Percentiles rank a stretch among this genome's conserved stretches.
These are phyloP conservation scores for Fusarium nanum DNA, from an alignment of 2,329 filamentous ascomycete genomes.

Conservation along the genomic window DNA sequence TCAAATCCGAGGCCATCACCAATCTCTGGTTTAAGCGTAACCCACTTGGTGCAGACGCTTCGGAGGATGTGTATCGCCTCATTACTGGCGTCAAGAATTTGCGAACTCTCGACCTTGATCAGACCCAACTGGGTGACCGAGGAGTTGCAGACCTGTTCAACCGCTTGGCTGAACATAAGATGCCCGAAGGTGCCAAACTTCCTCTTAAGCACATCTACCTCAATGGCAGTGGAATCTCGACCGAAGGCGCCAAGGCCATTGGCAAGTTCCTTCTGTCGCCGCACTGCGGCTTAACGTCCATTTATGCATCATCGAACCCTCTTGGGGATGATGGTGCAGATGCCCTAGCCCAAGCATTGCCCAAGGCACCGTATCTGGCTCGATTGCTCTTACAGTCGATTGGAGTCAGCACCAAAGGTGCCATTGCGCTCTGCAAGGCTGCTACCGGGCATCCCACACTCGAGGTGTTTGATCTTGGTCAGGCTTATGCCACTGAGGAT, in stretches of 20 bases:
- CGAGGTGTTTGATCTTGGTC: constrained; percentile 57
- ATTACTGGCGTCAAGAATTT: constrained; percentile 57
- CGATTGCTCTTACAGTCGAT: constrained; percentile 57
- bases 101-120: constrained; percentile 64
- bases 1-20: constrained; percentile 57
- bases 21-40: constrained; percentile 68
- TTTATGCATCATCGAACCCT: constrained; percentile 55
- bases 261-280: constrained; percentile 50
- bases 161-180: constrained; percentile 49
- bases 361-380: constrained; percentile 49
- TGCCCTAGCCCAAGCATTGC: constrained; percentile 49
- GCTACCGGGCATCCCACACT: constrained; percentile 52
- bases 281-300: constrained; percentile 50
- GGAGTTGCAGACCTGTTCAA: constrained; percentile 59
- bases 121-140: constrained; percentile 62
- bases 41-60: constrained; percentile 57
- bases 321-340: constrained; percentile 50
- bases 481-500: constrained; percentile 60
- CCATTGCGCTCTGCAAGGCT: constrained; percentile 53
- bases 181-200: constrained; percentile 45
- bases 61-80: constrained; percentile 56
- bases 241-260: constrained; percentile 47
- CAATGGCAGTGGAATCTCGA: constrained; percentile 52
- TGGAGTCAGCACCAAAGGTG: constrained; percentile 56
- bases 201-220: constrained; percentile 54